These are phyloP conservation scores for Lolium multiflorum DNA, from an alignment of 176 grass and related monocot species.

Conservation along the genomic window DNA sequence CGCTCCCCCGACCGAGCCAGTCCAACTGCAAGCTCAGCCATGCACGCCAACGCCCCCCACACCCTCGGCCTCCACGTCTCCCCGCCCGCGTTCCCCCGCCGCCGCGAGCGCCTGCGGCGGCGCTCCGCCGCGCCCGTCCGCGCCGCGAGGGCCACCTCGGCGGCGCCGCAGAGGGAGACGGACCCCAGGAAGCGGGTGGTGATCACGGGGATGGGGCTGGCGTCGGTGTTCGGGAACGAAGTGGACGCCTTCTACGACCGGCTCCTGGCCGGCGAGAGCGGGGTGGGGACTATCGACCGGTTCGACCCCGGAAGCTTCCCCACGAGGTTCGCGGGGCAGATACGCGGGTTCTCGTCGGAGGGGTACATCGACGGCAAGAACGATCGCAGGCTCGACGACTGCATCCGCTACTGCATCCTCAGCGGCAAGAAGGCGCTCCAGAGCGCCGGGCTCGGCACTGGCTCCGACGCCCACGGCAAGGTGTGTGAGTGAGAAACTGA, in stretches of 20 bases:
- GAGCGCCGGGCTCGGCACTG: slow-evolving; percentile 43
- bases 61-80: slow-evolving; percentile 34
- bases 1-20: neutral
- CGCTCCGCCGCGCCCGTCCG: slow-evolving; percentile 26
- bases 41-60: slow-evolving; percentile 45
- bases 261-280: slow-evolving; percentile 82
- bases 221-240: slow-evolving; percentile 87
- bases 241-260: slow-evolving; percentile 75
- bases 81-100: neutral
- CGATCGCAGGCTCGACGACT: slow-evolving; percentile 77
- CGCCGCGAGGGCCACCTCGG: neutral
- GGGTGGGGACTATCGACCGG: slow-evolving; percentile 73
- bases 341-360: slow-evolving; percentile 80
- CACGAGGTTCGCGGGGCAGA: slow-evolving; percentile 87
- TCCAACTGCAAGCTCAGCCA: slow-evolving; percentile 12
- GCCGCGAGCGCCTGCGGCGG: slow-evolving; percentile 11
- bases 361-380: slow-evolving; percentile 89
- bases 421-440: slow-evolving; percentile 94
- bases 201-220: slow-evolving; percentile 90
- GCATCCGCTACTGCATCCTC: slow-evolving; percentile 88
- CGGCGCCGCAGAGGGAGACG: slow-evolving; percentile 65
- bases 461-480: slow-evolving; percentile 46
- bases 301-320: slow-evolving; percentile 84
- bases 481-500: slow-evolving; percentile 30
- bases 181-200: slow-evolving; percentile 90